A percentile compares a stretch with the other conserved stretches of the same genome.
phyloP scores from a whole-genome alignment of 2,329 filamentous ascomycete genomes.

The Lizonia empirigonia region DNA sequence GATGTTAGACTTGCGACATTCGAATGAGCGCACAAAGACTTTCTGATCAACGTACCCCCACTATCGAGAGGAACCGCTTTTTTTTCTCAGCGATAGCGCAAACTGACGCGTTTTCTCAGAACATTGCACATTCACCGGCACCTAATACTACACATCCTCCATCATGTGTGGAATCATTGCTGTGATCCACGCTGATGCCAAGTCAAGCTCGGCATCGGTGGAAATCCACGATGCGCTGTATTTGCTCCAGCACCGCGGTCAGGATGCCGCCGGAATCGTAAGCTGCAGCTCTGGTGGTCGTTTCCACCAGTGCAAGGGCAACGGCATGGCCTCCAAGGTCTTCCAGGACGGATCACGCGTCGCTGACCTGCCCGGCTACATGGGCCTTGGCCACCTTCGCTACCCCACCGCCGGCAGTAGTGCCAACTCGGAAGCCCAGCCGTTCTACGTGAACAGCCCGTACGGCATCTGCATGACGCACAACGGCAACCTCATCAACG shows the following conservation, averaged over 20 bases:
- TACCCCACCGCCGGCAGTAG: slow-evolving; percentile 90
- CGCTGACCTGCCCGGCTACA: slow-evolving; percentile 77
- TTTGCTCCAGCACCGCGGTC: slow-evolving; percentile 65
- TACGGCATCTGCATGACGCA: slow-evolving; percentile 82
- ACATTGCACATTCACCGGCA: neutral
- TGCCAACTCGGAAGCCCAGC: slow-evolving; percentile 84
- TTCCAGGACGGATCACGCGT: slow-evolving; percentile 80
- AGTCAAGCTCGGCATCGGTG: slow-evolving; percentile 48
- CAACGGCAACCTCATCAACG: slow-evolving; percentile 90
- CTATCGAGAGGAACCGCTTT: slow-evolving; percentile 21
- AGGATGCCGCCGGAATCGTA: slow-evolving; percentile 88
- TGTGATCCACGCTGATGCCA: slow-evolving; percentile 53
- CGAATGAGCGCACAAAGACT: slow-evolving; percentile 46
- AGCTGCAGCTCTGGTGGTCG: slow-evolving; percentile 75
- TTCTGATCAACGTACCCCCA: slow-evolving; percentile 38
- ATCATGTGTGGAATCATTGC: slow-evolving; percentile 60
- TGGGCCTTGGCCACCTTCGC: slow-evolving; percentile 84
- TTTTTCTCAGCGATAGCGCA: slow-evolving; percentile 19
- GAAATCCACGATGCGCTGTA: slow-evolving; percentile 53
- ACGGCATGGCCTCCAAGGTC: slow-evolving; percentile 83
- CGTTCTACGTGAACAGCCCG: slow-evolving; percentile 87
- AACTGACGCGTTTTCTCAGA: slow-evolving; percentile 33
- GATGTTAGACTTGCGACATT: slow-evolving; percentile 51
- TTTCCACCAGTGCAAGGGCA: slow-evolving; percentile 88
- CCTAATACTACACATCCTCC: slow-evolving; percentile 16